Evolutionary conservation across 225 moss, liverwort and hornwort species (phyloP).

Genomic region (Pseudoscleropodium purum): DNA sequence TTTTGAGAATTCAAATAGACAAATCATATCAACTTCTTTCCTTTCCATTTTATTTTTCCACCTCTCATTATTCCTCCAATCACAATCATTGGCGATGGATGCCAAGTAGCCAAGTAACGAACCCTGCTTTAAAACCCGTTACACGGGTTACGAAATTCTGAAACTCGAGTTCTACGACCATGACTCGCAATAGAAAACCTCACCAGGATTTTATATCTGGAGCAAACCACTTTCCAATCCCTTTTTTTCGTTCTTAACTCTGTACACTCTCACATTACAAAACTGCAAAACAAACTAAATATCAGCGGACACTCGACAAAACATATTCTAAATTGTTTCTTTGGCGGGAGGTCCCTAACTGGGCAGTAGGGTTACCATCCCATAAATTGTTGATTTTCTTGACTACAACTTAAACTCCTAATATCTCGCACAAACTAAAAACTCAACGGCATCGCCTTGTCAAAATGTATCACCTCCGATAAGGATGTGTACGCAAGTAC

Average conservation of each 20-base stretch:
- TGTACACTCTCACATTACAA: constrained; percentile 16
- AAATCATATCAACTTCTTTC: neutral
- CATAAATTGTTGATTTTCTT: neutral
- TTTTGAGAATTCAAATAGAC: neutral
- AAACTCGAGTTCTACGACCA: neutral
- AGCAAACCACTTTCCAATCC: neutral
- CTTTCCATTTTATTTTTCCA: neutral
- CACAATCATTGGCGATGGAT: neutral
- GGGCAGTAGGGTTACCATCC: constrained; percentile 11
- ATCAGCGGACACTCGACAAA: neutral
- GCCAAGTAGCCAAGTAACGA: neutral
- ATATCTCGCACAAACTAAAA: constrained; percentile 35
- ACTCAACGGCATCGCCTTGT: constrained; percentile 15
- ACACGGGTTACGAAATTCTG: neutral
- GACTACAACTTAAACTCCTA: neutral
- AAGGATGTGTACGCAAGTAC: neutral
- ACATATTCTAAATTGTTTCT: neutral
- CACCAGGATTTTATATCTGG: neutral
- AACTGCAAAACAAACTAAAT: neutral
- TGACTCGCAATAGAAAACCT: neutral
- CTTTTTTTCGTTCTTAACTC: neutral
- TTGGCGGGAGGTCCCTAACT: constrained; percentile 16
- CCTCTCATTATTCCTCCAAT: neutral
- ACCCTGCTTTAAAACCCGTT: neutral
- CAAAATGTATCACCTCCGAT: constrained; percentile 10